phyloP scores from a whole-genome alignment of 768 basidiomycete species.

The Tricholoma furcatifolium region DNA sequence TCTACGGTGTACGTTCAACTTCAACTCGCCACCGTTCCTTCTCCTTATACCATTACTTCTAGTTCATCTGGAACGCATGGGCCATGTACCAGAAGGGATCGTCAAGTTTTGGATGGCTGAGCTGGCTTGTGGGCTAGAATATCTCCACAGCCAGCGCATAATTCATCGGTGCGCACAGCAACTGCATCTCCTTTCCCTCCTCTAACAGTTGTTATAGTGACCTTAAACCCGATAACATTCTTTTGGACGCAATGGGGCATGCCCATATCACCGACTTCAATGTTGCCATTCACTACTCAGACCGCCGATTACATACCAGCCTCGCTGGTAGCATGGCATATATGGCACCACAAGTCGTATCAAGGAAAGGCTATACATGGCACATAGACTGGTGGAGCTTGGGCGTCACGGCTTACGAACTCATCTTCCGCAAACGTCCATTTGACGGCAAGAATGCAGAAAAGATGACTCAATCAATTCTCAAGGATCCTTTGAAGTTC shows the following conservation, averaged over 20 bases:
- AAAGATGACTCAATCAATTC: constrained; percentile 83
- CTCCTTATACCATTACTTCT: constrained; percentile 1
- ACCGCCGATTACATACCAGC: constrained; percentile 82
- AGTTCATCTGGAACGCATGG: constrained; percentile 85
- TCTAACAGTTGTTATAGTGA: constrained; percentile 52
- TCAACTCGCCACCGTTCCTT: constrained; percentile 3
- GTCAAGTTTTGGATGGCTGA: constrained; percentile 92
- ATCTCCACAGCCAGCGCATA: constrained; percentile 89
- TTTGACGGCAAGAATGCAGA: constrained; percentile 91
- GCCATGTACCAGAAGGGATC: constrained; percentile 61
- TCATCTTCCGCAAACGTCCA: constrained; percentile 79
- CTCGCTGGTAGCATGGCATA: constrained; percentile 99
- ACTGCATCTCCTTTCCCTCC: constrained; percentile 3
- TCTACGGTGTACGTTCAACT: constrained; percentile 70
- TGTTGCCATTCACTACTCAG: constrained; percentile 97
- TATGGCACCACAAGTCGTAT: constrained; percentile 98
- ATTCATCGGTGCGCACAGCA: constrained; percentile 77
- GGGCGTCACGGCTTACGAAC: constrained; percentile 86
- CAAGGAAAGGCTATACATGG: constrained; percentile 90
- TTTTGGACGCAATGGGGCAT: constrained; percentile 91
- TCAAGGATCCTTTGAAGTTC: constrained; percentile 75
- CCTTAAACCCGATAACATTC: constrained; percentile 95
- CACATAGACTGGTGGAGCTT: constrained; percentile 96
- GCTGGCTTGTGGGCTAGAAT: constrained; percentile 78
- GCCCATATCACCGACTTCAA: constrained; percentile 99